Evolutionary conservation across 768 basidiomycete genomes (phyloP).

Genomic region (Pulveroboletus sp.): DNA sequence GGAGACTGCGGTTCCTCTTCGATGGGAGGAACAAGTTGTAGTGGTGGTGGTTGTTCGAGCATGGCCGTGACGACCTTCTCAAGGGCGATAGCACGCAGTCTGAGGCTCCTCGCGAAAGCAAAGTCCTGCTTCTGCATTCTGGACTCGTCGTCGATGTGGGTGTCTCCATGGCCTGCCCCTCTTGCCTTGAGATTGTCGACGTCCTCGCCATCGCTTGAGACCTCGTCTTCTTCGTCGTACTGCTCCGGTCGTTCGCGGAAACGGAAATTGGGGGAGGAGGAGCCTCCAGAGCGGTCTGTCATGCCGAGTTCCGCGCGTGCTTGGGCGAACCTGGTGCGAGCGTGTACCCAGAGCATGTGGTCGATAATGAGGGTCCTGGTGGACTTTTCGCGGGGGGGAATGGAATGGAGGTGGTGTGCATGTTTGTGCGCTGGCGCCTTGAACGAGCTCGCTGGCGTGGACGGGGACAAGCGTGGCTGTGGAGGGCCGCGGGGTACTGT

Average conservation of each 20-base stretch:
- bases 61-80: constrained; percentile 80
- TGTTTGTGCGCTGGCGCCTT: constrained; percentile 80
- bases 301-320: constrained; percentile 83
- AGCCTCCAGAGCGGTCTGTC: constrained; percentile 75
- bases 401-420: constrained; percentile 83
- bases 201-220: constrained; percentile 59
- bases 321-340: constrained; percentile 75
- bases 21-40: constrained; percentile 44
- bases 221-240: constrained; percentile 71
- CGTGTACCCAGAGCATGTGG: constrained; percentile 84
- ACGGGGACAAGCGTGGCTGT: constrained; percentile 12
- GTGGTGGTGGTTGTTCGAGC: constrained; percentile 73
- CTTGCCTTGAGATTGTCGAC: constrained; percentile 44
- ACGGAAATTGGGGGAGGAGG: constrained; percentile 53
- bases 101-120: constrained; percentile 55
- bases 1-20: constrained; percentile 52
- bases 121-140: constrained; percentile 57
- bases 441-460: constrained; percentile 36
- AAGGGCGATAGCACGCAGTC: constrained; percentile 73
- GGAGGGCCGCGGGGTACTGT: constrained; percentile 7
- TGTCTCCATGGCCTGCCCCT: constrained; percentile 45
- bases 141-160: constrained; percentile 55
- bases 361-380: constrained; percentile 84
- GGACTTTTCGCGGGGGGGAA: constrained; percentile 85
- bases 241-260: constrained; percentile 70